Evolutionary conservation across 306 rosid genomes (phyloP).

Genomic region (Dryas drummondii): DNA sequence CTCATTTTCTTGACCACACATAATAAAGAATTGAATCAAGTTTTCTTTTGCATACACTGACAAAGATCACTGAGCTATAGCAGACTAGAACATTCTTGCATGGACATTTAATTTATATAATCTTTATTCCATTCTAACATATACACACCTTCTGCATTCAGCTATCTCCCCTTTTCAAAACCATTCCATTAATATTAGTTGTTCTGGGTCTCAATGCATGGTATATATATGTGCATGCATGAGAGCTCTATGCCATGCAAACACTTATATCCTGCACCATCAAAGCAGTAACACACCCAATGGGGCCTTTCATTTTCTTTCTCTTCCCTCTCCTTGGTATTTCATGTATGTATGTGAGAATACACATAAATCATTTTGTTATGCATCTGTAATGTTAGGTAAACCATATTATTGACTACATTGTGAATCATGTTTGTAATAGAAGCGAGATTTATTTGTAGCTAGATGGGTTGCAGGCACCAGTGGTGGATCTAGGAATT

Average conservation of each 20-base stretch:
- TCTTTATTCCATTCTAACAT: background rate
- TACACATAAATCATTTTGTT: background rate
- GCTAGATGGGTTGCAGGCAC: no score
- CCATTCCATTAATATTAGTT: background rate
- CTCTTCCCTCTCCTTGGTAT: constrained; percentile 37
- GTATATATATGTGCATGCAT: background rate
- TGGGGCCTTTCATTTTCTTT: constrained; percentile 38
- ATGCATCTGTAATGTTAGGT: background rate
- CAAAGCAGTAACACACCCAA: constrained; percentile 16
- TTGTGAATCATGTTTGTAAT: no score
- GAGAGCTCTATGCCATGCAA: background rate
- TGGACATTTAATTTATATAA: background rate
- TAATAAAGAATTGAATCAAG: background rate
- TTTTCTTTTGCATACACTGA: constrained; percentile 15
- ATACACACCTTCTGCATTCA: background rate
- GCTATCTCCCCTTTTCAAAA: background rate
- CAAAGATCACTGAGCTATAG: constrained; percentile 35
- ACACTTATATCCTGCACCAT: background rate
- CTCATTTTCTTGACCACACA: background rate
- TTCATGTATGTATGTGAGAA: constrained; percentile 39
- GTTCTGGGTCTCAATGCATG: background rate
- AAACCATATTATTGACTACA: no score
- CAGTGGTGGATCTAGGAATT: no score
- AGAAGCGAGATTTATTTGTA: no score
- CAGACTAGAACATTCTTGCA: background rate